Conservation (phyloP, 2,329 filamentous ascomycete genomes). For the Microdochium nivale region DNA sequence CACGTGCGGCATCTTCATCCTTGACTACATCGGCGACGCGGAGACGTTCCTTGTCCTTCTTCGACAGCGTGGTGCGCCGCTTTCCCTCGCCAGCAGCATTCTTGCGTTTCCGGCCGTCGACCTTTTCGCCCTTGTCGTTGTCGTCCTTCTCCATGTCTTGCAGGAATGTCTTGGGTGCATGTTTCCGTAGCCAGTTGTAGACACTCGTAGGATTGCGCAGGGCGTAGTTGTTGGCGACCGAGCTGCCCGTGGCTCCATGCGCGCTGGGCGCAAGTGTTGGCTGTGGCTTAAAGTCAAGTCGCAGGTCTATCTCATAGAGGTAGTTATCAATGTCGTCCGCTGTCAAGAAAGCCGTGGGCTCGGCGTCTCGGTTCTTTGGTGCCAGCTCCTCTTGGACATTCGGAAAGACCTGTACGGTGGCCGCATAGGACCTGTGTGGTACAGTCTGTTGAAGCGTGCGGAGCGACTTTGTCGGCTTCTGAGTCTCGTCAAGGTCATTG, state of each 20-base stretch:
- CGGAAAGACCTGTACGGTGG: conserved; percentile 57
- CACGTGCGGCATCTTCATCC: conserved; percentile 22
- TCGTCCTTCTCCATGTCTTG: conserved; percentile 57
- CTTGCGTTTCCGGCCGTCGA: conserved; percentile 26
- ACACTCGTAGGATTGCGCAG: conserved; percentile 81
- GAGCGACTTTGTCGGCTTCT: conserved; percentile 36
- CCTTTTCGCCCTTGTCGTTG: conserved; percentile 23
- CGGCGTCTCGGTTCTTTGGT: conserved; percentile 39
- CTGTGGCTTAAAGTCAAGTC: conserved; percentile 33
- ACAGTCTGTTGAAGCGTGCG: conserved; percentile 41
- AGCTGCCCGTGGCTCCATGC: conserved; percentile 21
- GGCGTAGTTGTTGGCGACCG: conserved; percentile 33
- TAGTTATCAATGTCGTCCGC: conserved; percentile 68
- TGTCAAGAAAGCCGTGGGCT: conserved; percentile 59
- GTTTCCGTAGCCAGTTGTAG: conserved; percentile 87
- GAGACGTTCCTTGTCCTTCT: conserved; percentile 26
- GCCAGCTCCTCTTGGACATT: conserved; percentile 40
- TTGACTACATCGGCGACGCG: conserved; percentile 25
- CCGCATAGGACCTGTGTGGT: conserved; percentile 39
- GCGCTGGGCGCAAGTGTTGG: conserved; percentile 43
- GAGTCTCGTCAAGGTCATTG: conserved; percentile 29
- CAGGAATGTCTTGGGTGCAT: conserved; percentile 77
- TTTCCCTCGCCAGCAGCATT: conserved; percentile 16
- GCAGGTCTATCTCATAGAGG: conserved; percentile 53
- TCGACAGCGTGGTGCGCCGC: not conserved